phyloP scores from a whole-genome alignment of 345 rosid genomes.

The Aurinia saxatilis region DNA sequence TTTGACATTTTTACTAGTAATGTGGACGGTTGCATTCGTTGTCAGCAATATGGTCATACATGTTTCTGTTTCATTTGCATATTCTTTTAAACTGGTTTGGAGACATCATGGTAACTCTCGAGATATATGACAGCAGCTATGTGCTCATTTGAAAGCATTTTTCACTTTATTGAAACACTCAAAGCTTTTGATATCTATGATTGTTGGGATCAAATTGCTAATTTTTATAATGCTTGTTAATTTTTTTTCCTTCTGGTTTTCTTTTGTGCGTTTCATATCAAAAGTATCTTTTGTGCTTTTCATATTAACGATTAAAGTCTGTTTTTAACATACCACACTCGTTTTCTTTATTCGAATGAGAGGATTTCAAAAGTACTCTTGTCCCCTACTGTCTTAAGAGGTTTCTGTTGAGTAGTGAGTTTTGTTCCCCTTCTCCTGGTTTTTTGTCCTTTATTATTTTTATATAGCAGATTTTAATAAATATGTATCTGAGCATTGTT shows the following conservation, averaged over 20 bases:
- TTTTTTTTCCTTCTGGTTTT: neutral
- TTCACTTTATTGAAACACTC: slow-evolving; percentile 44
- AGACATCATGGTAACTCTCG: slow-evolving; percentile 45
- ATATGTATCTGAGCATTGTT: neutral
- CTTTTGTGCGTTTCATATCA: neutral
- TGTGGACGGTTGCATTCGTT: neutral
- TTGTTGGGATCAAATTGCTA: neutral
- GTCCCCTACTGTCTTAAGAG: neutral
- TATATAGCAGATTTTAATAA: neutral
- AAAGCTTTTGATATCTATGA: slow-evolving; percentile 30
- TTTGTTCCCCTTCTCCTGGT: neutral
- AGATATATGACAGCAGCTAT: slow-evolving; percentile 36
- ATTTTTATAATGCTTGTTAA: neutral
- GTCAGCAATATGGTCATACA: slow-evolving; percentile 21
- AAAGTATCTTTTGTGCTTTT: neutral
- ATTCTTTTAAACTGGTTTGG: slow-evolving; percentile 38
- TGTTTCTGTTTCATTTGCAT: slow-evolving; percentile 34
- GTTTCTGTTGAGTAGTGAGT: neutral
- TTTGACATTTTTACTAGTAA: slow-evolving; percentile 1
- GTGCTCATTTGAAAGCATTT: slow-evolving; percentile 16
- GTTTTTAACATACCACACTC: neutral
- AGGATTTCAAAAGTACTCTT: neutral
- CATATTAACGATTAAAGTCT: neutral
- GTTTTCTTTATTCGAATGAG: neutral
- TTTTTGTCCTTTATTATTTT: no score